Conservation (phyloP, 768 basidiomycete species). For the Amanita molliuscula region DNA sequence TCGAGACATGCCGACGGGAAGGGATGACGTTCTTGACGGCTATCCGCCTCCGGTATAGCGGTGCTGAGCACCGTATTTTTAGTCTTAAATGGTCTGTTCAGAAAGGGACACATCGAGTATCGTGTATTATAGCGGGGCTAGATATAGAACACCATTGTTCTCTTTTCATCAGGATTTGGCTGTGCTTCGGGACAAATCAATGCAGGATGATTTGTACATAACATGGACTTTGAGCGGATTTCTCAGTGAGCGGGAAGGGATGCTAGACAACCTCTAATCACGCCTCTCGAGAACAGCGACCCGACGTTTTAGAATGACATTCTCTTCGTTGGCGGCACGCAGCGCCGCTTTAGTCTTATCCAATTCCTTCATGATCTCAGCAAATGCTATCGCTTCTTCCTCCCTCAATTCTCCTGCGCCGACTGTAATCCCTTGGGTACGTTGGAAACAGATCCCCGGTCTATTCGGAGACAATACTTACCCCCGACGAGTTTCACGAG, state of each 20-base stretch:
- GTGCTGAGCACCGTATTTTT: no score
- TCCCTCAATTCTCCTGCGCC: constrained; percentile 66
- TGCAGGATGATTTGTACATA: no score
- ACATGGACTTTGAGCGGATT: no score
- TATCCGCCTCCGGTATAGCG: no score
- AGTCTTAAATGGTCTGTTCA: no score
- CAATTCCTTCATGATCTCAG: constrained; percentile 38
- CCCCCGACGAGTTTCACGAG: constrained; percentile 62
- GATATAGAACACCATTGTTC: no score
- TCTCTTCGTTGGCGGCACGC: constrained; percentile 38
- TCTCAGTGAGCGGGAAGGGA: no score
- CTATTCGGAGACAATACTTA: constrained; percentile 11
- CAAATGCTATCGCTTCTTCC: constrained; percentile 36
- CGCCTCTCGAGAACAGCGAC: constrained; percentile 12
- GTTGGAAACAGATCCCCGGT: not conserved
- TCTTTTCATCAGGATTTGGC: no score
- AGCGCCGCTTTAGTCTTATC: constrained; percentile 33
- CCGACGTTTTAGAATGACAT: constrained; percentile 35
- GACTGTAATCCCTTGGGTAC: constrained; percentile 58
- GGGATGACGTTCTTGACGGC: no score
- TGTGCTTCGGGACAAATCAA: no score
- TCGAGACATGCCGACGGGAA: not conserved
- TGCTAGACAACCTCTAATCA: not conserved
- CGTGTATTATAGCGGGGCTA: no score
- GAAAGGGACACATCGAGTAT: no score